phyloP scores from a whole-genome alignment of 1,284 basidiomycete species.

The Sanguinoderma infundibulare region DNA sequence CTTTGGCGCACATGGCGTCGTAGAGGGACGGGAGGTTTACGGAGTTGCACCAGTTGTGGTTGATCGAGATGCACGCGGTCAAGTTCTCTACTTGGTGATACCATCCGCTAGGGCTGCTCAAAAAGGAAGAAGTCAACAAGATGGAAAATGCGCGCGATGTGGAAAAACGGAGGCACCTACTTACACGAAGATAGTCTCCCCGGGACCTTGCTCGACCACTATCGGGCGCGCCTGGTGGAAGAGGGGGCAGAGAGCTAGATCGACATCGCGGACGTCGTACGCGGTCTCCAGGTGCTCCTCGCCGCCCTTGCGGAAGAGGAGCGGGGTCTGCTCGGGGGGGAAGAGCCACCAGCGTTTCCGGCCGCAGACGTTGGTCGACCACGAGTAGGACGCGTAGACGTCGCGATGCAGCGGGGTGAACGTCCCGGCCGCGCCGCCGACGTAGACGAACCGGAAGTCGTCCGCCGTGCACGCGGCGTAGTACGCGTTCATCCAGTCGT shows the following conservation, averaged over 20 bases:
- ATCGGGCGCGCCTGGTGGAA: constrained; percentile 28
- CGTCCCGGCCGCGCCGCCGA: constrained; percentile 35
- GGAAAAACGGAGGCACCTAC: constrained; percentile 10
- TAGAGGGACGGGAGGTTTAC: constrained; percentile 37
- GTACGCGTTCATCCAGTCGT: constrained; percentile 41
- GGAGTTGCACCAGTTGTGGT: constrained; percentile 41
- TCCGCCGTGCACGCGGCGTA: constrained; percentile 35
- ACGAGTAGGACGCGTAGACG: constrained; percentile 39
- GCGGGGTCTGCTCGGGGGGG: constrained; percentile 32
- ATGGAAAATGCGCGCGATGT: neutral
- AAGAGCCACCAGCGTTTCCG: constrained; percentile 41
- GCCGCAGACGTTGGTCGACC: constrained; percentile 38
- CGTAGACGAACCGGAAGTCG: constrained; percentile 40
- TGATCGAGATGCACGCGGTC: constrained; percentile 37
- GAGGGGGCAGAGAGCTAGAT: constrained; percentile 23
- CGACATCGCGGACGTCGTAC: constrained; percentile 34
- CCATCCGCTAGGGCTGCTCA: constrained; percentile 36
- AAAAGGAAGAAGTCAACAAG: neutral
- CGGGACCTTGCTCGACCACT: constrained; percentile 33
- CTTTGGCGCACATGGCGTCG: constrained; percentile 36
- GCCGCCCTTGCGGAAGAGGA: constrained; percentile 30
- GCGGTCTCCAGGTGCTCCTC: constrained; percentile 27
- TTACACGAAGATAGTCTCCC: constrained; percentile 39
- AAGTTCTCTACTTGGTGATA: constrained; percentile 39
- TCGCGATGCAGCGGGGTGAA: constrained; percentile 39